Conservation (phyloP, 2,329 filamentous ascomycete species). For the Aspergillus sp. region DNA sequence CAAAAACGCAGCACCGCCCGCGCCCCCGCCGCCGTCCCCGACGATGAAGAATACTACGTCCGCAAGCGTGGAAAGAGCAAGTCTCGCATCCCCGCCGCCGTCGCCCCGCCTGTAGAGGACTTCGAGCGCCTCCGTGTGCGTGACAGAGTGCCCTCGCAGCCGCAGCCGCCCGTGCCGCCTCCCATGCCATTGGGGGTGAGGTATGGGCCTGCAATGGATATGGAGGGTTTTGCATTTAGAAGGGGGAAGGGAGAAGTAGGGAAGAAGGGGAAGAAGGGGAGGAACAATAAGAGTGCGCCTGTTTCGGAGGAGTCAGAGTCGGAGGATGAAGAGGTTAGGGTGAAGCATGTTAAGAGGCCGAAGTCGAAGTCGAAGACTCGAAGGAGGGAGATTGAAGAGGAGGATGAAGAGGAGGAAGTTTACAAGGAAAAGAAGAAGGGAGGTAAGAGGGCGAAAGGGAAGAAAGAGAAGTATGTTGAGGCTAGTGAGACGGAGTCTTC, state of each 20-base stretch:
- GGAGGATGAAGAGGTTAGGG: not conserved
- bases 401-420: too few relatives aligned
- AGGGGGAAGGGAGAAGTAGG: constrained; percentile 20
- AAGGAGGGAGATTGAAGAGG: too few relatives aligned
- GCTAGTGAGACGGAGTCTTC: too few relatives aligned
- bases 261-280: constrained; percentile 18
- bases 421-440: not conserved
- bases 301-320: not conserved
- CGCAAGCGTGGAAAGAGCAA: not conserved
- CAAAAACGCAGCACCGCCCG: constrained; percentile 15
- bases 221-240: constrained; percentile 19
- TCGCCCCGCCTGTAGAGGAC: constrained; percentile 40
- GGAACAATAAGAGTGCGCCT: not conserved
- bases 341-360: not conserved
- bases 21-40: constrained; percentile 16
- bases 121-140: constrained; percentile 36
- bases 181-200: constrained; percentile 20
- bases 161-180: constrained; percentile 7
- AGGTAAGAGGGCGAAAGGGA: not conserved
- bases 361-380: too few relatives aligned
- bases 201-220: constrained; percentile 25
- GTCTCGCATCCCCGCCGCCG: constrained; percentile 16
- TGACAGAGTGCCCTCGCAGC: constrained; percentile 17
- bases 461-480: not conserved
- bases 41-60: constrained; percentile 21